A percentile compares a stretch with the other conserved stretches of the same genome.
These are phyloP conservation scores for Neofusicoccum sp. DNA, from an alignment of 2,329 filamentous ascomycete genomes.

Conservation along the genomic window DNA sequence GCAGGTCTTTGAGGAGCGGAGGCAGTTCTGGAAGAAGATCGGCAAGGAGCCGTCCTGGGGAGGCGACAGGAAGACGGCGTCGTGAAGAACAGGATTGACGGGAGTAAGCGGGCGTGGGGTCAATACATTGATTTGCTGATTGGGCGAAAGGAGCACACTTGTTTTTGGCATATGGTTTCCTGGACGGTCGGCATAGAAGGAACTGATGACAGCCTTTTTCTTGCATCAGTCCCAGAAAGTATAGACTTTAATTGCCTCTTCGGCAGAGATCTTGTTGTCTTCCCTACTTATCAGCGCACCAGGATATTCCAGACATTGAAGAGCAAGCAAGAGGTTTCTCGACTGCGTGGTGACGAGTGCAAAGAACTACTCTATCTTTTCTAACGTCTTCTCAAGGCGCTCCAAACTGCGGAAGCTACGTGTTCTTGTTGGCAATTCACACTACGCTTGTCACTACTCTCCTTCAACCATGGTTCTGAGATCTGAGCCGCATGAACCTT, in stretches of 20 bases:
- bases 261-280: neutral
- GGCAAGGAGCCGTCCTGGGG: slow-evolving; percentile 31
- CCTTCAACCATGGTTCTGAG: no score
- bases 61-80: neutral
- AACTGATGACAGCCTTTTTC: neutral
- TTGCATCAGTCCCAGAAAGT: neutral
- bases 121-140: neutral
- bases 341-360: no score
- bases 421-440: no score
- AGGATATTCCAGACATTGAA: no score
- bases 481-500: no score
- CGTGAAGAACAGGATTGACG: neutral
- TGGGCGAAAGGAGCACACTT: neutral
- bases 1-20: slow-evolving; percentile 72
- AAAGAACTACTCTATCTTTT: no score
- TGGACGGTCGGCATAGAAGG: neutral
- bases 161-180: slow-evolving; percentile 6
- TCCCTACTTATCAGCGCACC: no score
- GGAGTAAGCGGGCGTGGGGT: neutral
- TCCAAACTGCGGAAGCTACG: no score
- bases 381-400: neutral
- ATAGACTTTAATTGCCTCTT: slow-evolving; percentile 4
- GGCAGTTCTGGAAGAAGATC: slow-evolving; percentile 63
- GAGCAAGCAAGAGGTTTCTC: no score
- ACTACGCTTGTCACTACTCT: no score